Percentiles rank a stretch among this genome's conserved stretches.
phyloP scores from a whole-genome alignment of 1,284 basidiomycete genomes.

The Tylopilus sp. region DNA sequence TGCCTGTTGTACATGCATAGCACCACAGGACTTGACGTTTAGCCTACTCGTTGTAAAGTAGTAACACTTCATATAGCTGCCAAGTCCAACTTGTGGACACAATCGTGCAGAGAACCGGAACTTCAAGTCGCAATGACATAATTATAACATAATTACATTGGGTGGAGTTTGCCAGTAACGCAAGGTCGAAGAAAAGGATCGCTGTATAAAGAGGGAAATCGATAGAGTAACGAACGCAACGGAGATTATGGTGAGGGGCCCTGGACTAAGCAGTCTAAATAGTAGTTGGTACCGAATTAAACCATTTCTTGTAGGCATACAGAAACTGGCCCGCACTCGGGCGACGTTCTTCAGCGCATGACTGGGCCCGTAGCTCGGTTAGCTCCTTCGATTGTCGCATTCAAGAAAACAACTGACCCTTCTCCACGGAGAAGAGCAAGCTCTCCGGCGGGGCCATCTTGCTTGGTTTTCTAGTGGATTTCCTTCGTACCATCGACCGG shows the following conservation, averaged over 20 bases:
- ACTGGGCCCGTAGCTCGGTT: not conserved
- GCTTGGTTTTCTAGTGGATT: constrained; percentile 6
- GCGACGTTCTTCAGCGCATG: not conserved
- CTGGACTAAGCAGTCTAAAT: too few species aligned
- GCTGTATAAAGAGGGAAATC: not conserved
- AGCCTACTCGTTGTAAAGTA: too few species aligned
- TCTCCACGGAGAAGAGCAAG: constrained; percentile 25
- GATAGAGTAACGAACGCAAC: too few species aligned
- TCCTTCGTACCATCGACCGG: not conserved
- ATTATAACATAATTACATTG: too few species aligned
- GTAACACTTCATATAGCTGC: too few species aligned
- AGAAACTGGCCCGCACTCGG: not conserved
- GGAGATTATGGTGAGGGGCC: too few species aligned
- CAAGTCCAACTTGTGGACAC: too few species aligned
- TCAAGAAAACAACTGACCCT: constrained; percentile 9
- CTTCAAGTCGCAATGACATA: too few species aligned
- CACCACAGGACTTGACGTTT: too few species aligned
- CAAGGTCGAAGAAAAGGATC: not conserved
- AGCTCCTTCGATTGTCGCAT: not conserved
- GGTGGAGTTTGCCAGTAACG: not conserved
- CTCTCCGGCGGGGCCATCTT: constrained; percentile 2
- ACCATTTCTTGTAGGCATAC: not conserved
- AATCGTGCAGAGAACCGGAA: too few species aligned
- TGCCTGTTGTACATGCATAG: too few species aligned
- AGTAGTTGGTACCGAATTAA: too few species aligned